These are phyloP conservation scores for Taphrina confusa DNA, from an alignment of 1,139 yeast genomes.

Conservation along the genomic window DNA sequence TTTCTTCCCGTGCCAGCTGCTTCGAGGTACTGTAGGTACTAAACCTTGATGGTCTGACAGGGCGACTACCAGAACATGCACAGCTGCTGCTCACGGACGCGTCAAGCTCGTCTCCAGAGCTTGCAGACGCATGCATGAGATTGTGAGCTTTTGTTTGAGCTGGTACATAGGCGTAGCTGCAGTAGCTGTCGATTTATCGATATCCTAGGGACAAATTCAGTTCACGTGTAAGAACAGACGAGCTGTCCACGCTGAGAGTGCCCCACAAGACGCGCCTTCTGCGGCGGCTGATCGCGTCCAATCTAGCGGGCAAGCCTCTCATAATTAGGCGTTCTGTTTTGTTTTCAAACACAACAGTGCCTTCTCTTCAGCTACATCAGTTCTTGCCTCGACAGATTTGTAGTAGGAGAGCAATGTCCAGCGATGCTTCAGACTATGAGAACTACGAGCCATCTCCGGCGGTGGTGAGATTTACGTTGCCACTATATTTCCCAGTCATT, in stretches of 20 bases:
- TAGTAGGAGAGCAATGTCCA: slow-evolving; percentile 4
- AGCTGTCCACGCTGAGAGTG: slow-evolving; percentile 1
- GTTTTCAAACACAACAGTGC: background rate
- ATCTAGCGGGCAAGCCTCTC: background rate
- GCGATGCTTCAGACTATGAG: slow-evolving; percentile 13
- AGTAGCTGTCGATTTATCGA: too few species aligned
- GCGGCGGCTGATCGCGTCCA: slow-evolving; percentile 26
- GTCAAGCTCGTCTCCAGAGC: too few species aligned
- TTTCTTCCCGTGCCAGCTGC: too few species aligned
- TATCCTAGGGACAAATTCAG: background rate
- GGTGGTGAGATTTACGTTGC: slow-evolving; percentile 9
- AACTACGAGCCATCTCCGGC: slow-evolving; percentile 28
- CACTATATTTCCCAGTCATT: background rate
- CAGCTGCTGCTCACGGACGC: too few species aligned
- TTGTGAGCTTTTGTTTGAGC: too few species aligned
- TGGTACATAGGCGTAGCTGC: too few species aligned
- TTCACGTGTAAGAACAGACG: background rate
- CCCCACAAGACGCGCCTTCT: slow-evolving; percentile 18
- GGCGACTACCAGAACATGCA: too few species aligned
- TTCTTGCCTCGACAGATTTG: background rate
- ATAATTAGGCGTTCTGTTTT: slow-evolving; percentile 3
- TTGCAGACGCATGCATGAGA: too few species aligned
- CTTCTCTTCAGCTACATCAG: background rate
- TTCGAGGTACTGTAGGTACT: too few species aligned
- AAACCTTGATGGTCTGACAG: too few species aligned